phyloP scores from a whole-genome alignment of 192 early-diverging fungal species.

The Rhizoclosmatium sp. region DNA sequence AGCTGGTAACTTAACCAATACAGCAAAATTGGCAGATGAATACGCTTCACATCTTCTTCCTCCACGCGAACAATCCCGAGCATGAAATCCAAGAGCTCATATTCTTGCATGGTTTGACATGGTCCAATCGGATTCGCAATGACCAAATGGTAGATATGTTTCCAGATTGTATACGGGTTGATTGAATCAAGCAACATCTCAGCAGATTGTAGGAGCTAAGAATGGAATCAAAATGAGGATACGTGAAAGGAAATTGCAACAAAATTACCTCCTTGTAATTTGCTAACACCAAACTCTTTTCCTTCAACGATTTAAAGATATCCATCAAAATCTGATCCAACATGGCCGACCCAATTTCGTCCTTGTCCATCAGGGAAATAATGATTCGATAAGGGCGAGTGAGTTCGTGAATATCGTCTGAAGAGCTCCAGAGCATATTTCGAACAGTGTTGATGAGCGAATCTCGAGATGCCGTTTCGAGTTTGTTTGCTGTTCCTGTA shows the following conservation, averaged over 20 bases:
- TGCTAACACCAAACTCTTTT: constrained; percentile 13
- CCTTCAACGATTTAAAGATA: constrained; percentile 70
- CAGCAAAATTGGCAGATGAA: constrained; percentile 84
- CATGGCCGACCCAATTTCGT: constrained; percentile 80
- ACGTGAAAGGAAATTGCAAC: too few species aligned
- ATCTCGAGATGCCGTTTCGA: neutral
- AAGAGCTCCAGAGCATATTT: constrained; percentile 28
- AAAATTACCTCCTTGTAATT: constrained; percentile 21
- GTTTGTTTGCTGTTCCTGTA: neutral
- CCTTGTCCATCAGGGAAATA: constrained; percentile 87
- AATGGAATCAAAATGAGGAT: neutral
- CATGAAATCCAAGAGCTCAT: constrained; percentile 76
- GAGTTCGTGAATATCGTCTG: constrained; percentile 44
- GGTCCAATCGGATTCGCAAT: neutral
- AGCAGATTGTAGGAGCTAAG: constrained; percentile 77
- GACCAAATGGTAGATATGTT: constrained; percentile 57
- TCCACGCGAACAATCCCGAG: constrained; percentile 75
- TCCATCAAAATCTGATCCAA: constrained; percentile 78
- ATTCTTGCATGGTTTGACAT: constrained; percentile 29
- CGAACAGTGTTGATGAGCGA: constrained; percentile 20
- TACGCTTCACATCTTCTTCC: constrained; percentile 82
- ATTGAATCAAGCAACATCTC: constrained; percentile 91
- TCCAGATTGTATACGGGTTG: constrained; percentile 88
- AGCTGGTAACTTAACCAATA: constrained; percentile 55
- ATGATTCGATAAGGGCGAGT: constrained; percentile 80